Conservation (phyloP, 2,329 filamentous ascomycete species). For the Fusarium piperis region DNA sequence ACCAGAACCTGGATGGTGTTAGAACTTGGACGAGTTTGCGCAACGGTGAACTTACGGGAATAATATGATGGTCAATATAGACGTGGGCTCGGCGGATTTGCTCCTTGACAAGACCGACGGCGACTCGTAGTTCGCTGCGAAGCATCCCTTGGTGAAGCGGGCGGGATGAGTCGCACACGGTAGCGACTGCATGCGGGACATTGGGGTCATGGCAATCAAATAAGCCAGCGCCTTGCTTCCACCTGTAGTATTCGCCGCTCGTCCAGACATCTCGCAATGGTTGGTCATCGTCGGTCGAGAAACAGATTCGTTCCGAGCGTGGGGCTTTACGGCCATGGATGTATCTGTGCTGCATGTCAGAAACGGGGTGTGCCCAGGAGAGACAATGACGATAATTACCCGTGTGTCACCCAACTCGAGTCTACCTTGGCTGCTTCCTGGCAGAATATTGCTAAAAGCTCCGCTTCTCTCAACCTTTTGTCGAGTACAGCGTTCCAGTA, state of each 20-base stretch:
- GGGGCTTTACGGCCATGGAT: not conserved
- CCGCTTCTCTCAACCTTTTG: no score
- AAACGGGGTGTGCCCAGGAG: not conserved
- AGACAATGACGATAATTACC: not conserved
- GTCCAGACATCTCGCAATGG: not conserved
- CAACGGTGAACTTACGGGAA: not conserved
- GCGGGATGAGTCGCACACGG: not conserved
- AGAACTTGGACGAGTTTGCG: not conserved
- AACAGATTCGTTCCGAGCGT: not conserved
- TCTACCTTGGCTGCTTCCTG: not conserved
- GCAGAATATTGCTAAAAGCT: not conserved
- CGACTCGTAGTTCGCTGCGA: not conserved
- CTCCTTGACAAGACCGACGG: not conserved
- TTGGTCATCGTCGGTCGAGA: not conserved
- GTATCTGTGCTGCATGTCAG: not conserved
- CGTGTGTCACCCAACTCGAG: not conserved
- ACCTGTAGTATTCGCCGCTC: not conserved
- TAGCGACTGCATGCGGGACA: not conserved
- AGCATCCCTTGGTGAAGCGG: not conserved
- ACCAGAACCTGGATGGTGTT: conserved; percentile 8
- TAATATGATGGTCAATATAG: not conserved
- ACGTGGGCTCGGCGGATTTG: not conserved
- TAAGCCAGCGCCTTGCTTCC: not conserved
- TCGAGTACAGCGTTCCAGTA: no score
- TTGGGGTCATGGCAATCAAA: not conserved